Percentiles rank a stretch among this genome's conserved stretches.
These are phyloP conservation scores for Sclerotinia spermophila DNA, from an alignment of 2,329 filamentous ascomycete species.

Conservation along the genomic window DNA sequence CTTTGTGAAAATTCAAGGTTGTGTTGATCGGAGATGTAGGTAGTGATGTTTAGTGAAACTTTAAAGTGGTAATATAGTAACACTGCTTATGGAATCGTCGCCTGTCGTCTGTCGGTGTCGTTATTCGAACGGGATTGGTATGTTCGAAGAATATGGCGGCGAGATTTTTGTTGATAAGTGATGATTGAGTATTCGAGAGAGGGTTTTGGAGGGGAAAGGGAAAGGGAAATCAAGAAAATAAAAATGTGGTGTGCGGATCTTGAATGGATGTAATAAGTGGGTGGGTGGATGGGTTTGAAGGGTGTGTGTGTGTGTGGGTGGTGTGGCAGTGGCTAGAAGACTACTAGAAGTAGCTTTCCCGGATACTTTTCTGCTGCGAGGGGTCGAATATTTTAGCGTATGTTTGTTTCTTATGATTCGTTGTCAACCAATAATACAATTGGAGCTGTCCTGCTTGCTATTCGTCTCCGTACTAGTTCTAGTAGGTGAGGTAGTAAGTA, in stretches of 20 bases:
- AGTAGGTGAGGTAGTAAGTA: not conserved
- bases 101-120: not conserved
- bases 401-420: not conserved
- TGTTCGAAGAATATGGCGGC: not conserved
- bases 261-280: not conserved
- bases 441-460: not conserved
- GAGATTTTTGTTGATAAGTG: not conserved
- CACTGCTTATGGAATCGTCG: not conserved
- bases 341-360: not conserved
- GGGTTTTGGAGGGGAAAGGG: not conserved
- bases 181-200: not conserved
- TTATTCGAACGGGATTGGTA: not conserved
- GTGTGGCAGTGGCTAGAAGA: not conserved
- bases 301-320: not conserved
- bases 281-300: not conserved
- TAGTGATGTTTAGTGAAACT: not conserved
- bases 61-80: not conserved
- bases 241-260: conserved; percentile 4
- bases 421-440: conserved; percentile 10
- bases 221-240: conserved; percentile 6
- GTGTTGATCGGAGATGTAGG: conserved; percentile 9
- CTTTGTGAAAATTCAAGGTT: not conserved
- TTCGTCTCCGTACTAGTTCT: conserved; percentile 5
- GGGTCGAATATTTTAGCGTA: conserved; percentile 11
- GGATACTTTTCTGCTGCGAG: conserved; percentile 15